phyloP scores from a whole-genome alignment of 768 basidiomycete species.

The Hericium rajendrae region DNA sequence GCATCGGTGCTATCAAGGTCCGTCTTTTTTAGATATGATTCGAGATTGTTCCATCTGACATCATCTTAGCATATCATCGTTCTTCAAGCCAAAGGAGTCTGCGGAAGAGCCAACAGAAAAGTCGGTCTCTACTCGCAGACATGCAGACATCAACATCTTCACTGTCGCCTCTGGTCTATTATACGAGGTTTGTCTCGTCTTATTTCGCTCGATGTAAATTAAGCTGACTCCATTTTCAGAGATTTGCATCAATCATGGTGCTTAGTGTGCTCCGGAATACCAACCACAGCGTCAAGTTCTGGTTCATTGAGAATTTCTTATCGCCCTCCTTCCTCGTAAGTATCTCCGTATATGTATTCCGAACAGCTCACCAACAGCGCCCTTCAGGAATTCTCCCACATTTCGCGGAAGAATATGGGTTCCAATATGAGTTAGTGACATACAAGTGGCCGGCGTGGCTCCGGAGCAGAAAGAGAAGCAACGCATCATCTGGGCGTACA shows the following conservation, averaged over 20 bases:
- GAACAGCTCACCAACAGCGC: not conserved
- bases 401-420: constrained; percentile 82
- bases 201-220: not conserved
- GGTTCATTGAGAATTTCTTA: constrained; percentile 99
- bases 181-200: constrained; percentile 63
- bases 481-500: constrained; percentile 98
- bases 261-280: constrained; percentile 93
- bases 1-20: constrained; percentile 49
- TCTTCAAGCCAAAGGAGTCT: constrained; percentile 12
- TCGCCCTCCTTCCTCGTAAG: constrained; percentile 91
- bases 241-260: constrained; percentile 98
- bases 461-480: constrained; percentile 96
- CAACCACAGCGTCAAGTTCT: constrained; percentile 92
- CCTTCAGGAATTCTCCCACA: constrained; percentile 85
- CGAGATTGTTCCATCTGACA: not conserved
- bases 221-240: constrained; percentile 35
- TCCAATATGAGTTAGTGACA: constrained; percentile 95
- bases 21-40: constrained; percentile 5
- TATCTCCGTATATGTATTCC: constrained; percentile 4
- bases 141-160: constrained; percentile 97
- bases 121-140: constrained; percentile 23
- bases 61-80: constrained; percentile 18
- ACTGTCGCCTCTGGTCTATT: constrained; percentile 95
- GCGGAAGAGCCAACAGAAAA: constrained; percentile 10
- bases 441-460: constrained; percentile 99